A percentile compares a stretch with the other conserved stretches of the same genome.
Evolutionary conservation across 2,329 filamentous ascomycete species (phyloP).

Genomic region (Tolypocladium paradoxum): DNA sequence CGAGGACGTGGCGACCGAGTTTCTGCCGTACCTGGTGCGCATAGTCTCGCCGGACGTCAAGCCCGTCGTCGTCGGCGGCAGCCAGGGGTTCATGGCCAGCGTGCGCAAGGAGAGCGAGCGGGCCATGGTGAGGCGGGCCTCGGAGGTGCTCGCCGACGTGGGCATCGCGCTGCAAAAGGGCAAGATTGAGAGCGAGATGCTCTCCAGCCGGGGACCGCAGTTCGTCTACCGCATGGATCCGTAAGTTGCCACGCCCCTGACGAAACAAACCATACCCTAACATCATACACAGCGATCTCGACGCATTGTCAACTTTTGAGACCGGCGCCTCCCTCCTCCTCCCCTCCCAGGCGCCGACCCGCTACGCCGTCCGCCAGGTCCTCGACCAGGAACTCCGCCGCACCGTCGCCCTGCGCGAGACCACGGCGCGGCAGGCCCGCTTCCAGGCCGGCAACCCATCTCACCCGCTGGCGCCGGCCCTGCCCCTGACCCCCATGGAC

Average conservation of each 20-base stretch:
- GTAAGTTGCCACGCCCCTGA: conserved; percentile 33
- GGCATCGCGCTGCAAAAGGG: conserved; percentile 74
- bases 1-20: conserved; percentile 67
- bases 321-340: conserved; percentile 48
- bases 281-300: conserved; percentile 46
- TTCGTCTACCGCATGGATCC: conserved; percentile 96
- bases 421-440: conserved; percentile 53
- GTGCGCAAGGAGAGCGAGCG: conserved; percentile 84
- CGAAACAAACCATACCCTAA: background rate
- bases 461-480: conserved; percentile 13
- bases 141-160: conserved; percentile 71
- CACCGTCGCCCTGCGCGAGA: conserved; percentile 56
- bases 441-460: conserved; percentile 37
- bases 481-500: conserved; percentile 7
- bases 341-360: conserved; percentile 56
- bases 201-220: conserved; percentile 46
- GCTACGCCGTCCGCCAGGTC: conserved; percentile 90
- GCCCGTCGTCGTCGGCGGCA: conserved; percentile 71
- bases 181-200: conserved; percentile 60
- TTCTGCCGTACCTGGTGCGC: conserved; percentile 73
- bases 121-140: conserved; percentile 65
- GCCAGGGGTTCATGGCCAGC: conserved; percentile 60
- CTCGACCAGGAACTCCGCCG: conserved; percentile 82
- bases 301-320: conserved; percentile 65
- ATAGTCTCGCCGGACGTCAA: conserved; percentile 86